Conservation (phyloP, 129 eudicot genomes). For the Artemisia tridentata region DNA sequence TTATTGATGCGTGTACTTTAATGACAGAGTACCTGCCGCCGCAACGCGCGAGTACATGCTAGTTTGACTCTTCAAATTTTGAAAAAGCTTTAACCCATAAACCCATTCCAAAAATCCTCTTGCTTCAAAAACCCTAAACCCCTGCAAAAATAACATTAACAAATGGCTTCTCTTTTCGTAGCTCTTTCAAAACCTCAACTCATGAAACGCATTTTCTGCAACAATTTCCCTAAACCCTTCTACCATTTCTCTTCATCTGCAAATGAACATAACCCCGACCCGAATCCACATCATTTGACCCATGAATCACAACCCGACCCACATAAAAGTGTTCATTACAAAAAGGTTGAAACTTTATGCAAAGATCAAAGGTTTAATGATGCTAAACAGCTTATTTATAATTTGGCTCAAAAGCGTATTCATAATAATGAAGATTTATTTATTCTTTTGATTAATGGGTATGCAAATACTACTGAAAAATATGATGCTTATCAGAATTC, state of each 20-base stretch:
- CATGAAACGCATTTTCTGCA: neutral
- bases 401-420: conserved; percentile 59
- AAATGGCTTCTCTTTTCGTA: too few species aligned
- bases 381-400: conserved; percentile 62
- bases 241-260: conserved; percentile 20
- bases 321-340: conserved; percentile 44
- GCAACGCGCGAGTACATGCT: too few species aligned
- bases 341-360: conserved; percentile 62
- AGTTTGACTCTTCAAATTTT: too few species aligned
- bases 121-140: neutral
- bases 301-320: conserved; percentile 35
- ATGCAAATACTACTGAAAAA: conserved; percentile 39
- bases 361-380: conserved; percentile 59
- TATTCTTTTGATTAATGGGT: conserved; percentile 55
- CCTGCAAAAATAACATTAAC: neutral
- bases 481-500: conserved; percentile 65
- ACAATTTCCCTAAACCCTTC: neutral
- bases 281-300: neutral
- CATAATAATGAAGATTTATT: conserved; percentile 73
- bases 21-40: too few species aligned
- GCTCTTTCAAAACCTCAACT: too few species aligned
- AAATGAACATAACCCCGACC: neutral
- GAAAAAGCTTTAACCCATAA: too few species aligned
- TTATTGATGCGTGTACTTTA: too few species aligned
- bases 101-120: too few species aligned